A percentile compares a stretch with the other conserved stretches of the same genome.
Conservation (phyloP, 331 rosid species). For the Phaseolus coccineus region DNA sequence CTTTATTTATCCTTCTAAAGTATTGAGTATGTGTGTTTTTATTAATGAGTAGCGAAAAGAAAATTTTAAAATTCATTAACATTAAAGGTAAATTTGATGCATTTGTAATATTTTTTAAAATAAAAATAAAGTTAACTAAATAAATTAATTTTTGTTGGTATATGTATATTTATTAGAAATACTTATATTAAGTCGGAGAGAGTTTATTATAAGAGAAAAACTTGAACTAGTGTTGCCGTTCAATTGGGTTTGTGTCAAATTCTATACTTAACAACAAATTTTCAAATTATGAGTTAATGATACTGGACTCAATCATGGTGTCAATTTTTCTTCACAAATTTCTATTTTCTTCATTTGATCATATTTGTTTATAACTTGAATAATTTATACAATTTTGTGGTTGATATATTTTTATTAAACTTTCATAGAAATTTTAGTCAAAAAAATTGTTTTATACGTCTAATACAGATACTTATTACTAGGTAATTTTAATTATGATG, state of each 20-base stretch:
- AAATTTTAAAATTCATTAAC: too few relatives aligned
- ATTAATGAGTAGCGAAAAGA: too few relatives aligned
- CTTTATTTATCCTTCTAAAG: too few relatives aligned
- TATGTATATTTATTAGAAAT: too few relatives aligned
- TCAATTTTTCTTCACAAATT: not conserved
- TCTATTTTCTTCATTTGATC: not conserved
- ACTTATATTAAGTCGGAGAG: too few relatives aligned
- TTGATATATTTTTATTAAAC: not conserved
- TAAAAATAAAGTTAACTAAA: too few relatives aligned
- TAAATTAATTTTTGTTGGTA: too few relatives aligned
- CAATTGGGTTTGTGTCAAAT: not conserved
- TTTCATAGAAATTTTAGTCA: not conserved
- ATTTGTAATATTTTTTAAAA: too few relatives aligned
- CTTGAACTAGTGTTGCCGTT: not conserved
- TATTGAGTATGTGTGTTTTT: too few relatives aligned
- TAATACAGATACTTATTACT: not conserved
- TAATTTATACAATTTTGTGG: not conserved
- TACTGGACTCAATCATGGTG: not conserved
- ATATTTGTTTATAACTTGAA: not conserved
- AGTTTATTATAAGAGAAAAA: too few relatives aligned
- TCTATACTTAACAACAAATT: not conserved
- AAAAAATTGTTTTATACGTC: not conserved
- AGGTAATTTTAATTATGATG: too few relatives aligned
- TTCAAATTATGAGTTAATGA: not conserved
- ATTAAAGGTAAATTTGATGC: too few relatives aligned